phyloP scores from a whole-genome alignment of 306 rosid species.

The Ormosia emarginata region DNA sequence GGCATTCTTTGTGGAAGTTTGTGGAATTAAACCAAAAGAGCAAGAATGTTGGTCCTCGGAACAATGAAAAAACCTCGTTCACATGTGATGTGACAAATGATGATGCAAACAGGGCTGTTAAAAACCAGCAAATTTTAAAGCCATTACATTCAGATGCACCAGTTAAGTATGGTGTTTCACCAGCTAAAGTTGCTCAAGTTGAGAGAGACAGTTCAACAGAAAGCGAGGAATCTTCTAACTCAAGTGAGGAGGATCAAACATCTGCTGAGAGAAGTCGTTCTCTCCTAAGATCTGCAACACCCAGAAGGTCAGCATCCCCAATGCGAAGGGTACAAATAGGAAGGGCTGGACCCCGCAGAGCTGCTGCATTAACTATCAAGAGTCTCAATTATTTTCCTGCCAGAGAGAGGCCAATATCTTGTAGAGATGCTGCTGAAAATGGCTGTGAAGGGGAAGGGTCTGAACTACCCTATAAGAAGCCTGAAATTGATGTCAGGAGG shows the following conservation, averaged over 20 bases:
- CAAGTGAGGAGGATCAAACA: slow-evolving; percentile 63
- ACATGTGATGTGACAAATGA: slow-evolving; percentile 27
- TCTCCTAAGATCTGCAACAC: slow-evolving; percentile 60
- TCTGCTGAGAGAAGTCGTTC: slow-evolving; percentile 86
- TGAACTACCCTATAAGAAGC: slow-evolving; percentile 49
- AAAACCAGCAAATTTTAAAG: slow-evolving; percentile 38
- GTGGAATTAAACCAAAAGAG: slow-evolving; percentile 46
- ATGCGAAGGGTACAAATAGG: slow-evolving; percentile 96
- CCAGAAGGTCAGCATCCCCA: slow-evolving; percentile 96
- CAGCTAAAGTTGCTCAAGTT: slow-evolving; percentile 83
- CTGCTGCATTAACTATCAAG: slow-evolving; percentile 86
- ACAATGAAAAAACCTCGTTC: slow-evolving; percentile 33
- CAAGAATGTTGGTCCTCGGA: slow-evolving; percentile 24
- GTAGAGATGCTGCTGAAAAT: slow-evolving; percentile 49
- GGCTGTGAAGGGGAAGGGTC: slow-evolving; percentile 62
- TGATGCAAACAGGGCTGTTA: slow-evolving; percentile 29
- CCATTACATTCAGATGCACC: slow-evolving; percentile 39
- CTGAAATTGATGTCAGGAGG: slow-evolving; percentile 72
- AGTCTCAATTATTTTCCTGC: slow-evolving; percentile 70
- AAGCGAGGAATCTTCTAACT: slow-evolving; percentile 67
- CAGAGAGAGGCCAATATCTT: slow-evolving; percentile 49
- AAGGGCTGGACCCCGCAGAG: slow-evolving; percentile 82
- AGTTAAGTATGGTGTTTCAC: slow-evolving; percentile 86
- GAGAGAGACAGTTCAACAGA: slow-evolving; percentile 76
- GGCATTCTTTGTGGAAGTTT: slow-evolving; percentile 55